phyloP scores from a whole-genome alignment of 164 flowering plant species.

The Stephania japonica region DNA sequence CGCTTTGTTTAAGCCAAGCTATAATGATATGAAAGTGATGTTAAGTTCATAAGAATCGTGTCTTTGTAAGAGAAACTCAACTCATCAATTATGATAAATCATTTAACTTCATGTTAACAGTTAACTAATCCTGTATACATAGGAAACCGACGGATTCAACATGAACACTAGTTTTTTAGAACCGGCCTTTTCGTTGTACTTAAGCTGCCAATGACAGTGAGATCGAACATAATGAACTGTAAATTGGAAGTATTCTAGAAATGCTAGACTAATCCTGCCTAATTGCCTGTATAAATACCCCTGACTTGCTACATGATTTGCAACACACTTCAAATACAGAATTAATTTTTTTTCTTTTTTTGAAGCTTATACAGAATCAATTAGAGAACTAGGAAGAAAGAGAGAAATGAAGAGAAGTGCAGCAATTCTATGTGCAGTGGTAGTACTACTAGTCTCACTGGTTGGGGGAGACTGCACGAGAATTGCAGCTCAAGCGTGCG shows the following conservation, averaged over 20 bases:
- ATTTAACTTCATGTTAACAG: too few relatives aligned
- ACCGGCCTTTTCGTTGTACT: neutral
- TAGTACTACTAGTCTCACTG: neutral
- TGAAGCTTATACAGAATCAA: too few relatives aligned
- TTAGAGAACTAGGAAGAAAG: neutral
- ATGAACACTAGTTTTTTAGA: neutral
- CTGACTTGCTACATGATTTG: neutral
- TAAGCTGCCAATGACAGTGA: neutral
- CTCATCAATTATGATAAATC: too few relatives aligned
- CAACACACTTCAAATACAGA: neutral
- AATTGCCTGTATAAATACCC: neutral
- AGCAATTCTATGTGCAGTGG: neutral
- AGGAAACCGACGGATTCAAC: neutral
- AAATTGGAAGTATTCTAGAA: neutral
- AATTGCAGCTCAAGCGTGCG: slow-evolving; percentile 6
- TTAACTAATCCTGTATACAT: too few relatives aligned
- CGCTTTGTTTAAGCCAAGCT: too few relatives aligned
- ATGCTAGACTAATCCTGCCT: neutral
- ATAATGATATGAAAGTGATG: too few relatives aligned
- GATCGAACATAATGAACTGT: neutral
- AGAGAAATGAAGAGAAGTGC: slow-evolving; percentile 4
- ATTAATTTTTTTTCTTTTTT: too few relatives aligned
- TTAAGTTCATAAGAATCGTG: too few relatives aligned
- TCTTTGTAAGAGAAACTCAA: too few relatives aligned
- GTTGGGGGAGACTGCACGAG: neutral